Conservation (phyloP, 1,284 basidiomycete species). For the Naganishia cerealis region DNA sequence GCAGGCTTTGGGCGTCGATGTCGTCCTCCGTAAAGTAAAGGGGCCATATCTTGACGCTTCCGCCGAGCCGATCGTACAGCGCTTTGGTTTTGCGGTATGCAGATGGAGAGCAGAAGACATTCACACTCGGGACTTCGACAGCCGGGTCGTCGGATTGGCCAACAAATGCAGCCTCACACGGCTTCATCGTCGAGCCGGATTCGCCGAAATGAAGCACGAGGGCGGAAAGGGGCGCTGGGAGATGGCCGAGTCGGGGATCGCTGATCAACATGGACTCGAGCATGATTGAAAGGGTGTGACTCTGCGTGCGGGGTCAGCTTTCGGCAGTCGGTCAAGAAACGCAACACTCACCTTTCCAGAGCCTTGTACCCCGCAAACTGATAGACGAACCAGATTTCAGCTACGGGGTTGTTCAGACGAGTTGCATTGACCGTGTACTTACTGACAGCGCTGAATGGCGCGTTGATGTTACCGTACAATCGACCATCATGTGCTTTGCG, state of each 20-base stretch:
- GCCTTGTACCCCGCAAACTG: conserved; percentile 63
- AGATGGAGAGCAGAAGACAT: conserved; percentile 65
- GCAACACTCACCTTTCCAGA: conserved; percentile 61
- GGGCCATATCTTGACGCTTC: conserved; percentile 59
- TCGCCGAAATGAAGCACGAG: conserved; percentile 70
- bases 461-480: conserved; percentile 49
- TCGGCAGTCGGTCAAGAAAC: not conserved
- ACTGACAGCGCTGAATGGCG: conserved; percentile 35
- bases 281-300: conserved; percentile 66
- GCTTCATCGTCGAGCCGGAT: conserved; percentile 61
- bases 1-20: conserved; percentile 65
- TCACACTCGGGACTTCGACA: conserved; percentile 58
- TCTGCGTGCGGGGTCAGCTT: conserved; percentile 9
- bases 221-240: conserved; percentile 62
- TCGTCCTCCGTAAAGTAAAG: conserved; percentile 64
- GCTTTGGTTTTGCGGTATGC: conserved; percentile 63
- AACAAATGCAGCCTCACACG: conserved; percentile 67
- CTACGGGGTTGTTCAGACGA: conserved; percentile 43
- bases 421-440: not conserved
- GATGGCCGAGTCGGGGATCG: conserved; percentile 58
- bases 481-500: conserved; percentile 40
- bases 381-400: conserved; percentile 64
- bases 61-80: conserved; percentile 61
- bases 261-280: conserved; percentile 67
- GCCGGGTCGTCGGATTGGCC: conserved; percentile 54